Conservation (phyloP, 768 basidiomycete genomes). For the Hygrophoropsis aurantiaca region DNA sequence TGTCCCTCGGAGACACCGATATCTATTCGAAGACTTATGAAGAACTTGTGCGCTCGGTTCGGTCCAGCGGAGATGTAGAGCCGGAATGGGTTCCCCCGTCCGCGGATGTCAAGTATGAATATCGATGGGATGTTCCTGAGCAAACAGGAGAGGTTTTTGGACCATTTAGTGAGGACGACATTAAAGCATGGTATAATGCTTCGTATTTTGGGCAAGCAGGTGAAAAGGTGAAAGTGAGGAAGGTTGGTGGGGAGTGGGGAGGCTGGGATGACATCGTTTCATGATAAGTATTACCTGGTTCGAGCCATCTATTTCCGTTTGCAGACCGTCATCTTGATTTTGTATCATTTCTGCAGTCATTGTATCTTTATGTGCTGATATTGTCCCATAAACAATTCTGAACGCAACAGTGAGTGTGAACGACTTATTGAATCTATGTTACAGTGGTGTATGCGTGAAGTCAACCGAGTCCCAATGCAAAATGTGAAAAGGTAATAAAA, state of each 20-base stretch:
- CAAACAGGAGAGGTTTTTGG: constrained; percentile 63
- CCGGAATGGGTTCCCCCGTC: constrained; percentile 73
- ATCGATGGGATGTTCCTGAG: constrained; percentile 70
- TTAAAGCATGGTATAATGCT: constrained; percentile 78
- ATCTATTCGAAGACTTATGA: constrained; percentile 87
- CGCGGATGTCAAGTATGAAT: constrained; percentile 76
- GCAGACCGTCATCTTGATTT: too few relatives aligned
- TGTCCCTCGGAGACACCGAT: constrained; percentile 84
- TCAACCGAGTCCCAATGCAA: neutral
- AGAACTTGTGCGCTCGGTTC: constrained; percentile 74
- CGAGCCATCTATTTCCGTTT: too few relatives aligned
- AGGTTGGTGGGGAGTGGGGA: constrained; percentile 69
- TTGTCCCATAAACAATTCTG: too few relatives aligned
- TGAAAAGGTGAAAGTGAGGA: constrained; percentile 75
- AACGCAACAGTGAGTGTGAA: too few relatives aligned
- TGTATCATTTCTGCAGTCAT: too few relatives aligned
- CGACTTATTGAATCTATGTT: too few relatives aligned
- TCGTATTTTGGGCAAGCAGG: constrained; percentile 78
- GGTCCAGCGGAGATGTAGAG: constrained; percentile 69
- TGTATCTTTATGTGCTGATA: too few relatives aligned
- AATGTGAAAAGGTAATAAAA: neutral
- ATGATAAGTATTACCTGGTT: constrained; percentile 25
- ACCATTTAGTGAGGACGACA: constrained; percentile 78
- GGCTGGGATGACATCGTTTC: constrained; percentile 66
- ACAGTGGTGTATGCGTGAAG: too few relatives aligned